phyloP scores from a whole-genome alignment of 768 basidiomycete genomes.

The Psilocybe tampanensis region DNA sequence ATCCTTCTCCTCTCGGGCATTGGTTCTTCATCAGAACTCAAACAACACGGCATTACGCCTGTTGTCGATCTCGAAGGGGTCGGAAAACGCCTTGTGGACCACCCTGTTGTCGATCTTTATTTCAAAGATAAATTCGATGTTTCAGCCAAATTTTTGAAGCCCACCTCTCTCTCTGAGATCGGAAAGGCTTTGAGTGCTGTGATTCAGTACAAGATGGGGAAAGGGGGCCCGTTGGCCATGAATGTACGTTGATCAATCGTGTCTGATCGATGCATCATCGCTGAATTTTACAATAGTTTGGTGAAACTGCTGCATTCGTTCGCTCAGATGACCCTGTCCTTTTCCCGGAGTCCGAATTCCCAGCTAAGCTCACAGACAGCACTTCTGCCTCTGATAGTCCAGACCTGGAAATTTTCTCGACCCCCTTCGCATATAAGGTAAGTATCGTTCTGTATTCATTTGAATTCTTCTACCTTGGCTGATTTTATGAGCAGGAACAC shows the following conservation, averaged over 20 bases:
- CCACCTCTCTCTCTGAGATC: conserved; percentile 23
- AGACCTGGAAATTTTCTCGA: conserved; percentile 44
- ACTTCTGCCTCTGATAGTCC: conserved; percentile 43
- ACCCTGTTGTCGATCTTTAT: conserved; percentile 54
- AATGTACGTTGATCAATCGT: conserved; percentile 42
- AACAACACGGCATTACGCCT: conserved; percentile 51
- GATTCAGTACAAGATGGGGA: conserved; percentile 42
- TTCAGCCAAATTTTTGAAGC: conserved; percentile 42
- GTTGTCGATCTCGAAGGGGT: conserved; percentile 72
- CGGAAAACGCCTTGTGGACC: conserved; percentile 74
- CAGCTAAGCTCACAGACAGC: conserved; percentile 33
- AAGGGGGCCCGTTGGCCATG: conserved; percentile 51
- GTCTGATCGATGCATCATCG: neutral
- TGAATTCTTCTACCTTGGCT: no score
- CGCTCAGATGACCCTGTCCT: conserved; percentile 48
- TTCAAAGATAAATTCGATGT: conserved; percentile 52
- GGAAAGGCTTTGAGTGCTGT: conserved; percentile 33
- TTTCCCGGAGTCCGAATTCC: conserved; percentile 38
- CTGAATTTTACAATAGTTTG: conserved; percentile 26
- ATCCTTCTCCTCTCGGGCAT: conserved; percentile 77
- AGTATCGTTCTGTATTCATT: neutral
- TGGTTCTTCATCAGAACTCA: conserved; percentile 63
- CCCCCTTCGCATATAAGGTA: conserved; percentile 41
- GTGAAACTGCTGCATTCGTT: conserved; percentile 55
- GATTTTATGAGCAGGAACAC: conserved; percentile 29